phyloP scores from a whole-genome alignment of 371 early-diverging fungal genomes.

The Syncephalis plumigaleata region DNA sequence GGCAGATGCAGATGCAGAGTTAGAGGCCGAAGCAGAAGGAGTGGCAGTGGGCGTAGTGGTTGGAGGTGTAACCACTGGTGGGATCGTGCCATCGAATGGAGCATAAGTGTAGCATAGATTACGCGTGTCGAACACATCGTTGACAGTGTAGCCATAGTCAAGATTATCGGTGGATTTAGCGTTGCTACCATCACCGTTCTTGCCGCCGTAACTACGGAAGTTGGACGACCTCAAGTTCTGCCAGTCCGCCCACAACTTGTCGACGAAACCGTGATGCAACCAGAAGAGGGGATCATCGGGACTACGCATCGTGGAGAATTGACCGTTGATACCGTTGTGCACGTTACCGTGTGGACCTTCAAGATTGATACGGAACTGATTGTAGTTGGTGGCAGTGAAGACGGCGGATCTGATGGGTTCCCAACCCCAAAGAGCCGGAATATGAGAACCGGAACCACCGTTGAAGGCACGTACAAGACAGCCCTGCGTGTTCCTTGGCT shows the following conservation, averaged over 20 bases:
- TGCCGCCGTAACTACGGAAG: background rate
- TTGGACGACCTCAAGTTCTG: slow-evolving; percentile 7
- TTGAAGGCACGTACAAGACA: no score
- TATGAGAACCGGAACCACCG: no score
- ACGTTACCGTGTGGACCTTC: slow-evolving; percentile 7
- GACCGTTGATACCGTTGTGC: slow-evolving; percentile 4
- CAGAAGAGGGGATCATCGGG: slow-evolving; percentile 23
- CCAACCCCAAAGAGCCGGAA: no score
- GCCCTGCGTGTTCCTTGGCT: no score
- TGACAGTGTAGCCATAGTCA: no score
- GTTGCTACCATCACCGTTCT: background rate
- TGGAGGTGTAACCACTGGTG: no score
- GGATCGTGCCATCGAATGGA: no score
- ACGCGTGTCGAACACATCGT: background rate
- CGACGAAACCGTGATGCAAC: slow-evolving; percentile 33
- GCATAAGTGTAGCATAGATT: slow-evolving; percentile 2
- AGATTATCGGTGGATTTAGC: no score
- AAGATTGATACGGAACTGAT: slow-evolving; percentile 1
- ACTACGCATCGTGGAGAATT: slow-evolving; percentile 1
- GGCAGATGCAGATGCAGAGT: no score
- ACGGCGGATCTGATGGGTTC: no score
- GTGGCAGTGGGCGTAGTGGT: no score
- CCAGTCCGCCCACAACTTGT: slow-evolving; percentile 27
- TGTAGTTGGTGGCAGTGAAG: background rate
- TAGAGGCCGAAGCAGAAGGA: no score